Percentiles rank a stretch among this genome's conserved stretches.
Evolutionary conservation across 352 stramenopile species (phyloP).

Genomic region (Globisporangium apiculatum): DNA sequence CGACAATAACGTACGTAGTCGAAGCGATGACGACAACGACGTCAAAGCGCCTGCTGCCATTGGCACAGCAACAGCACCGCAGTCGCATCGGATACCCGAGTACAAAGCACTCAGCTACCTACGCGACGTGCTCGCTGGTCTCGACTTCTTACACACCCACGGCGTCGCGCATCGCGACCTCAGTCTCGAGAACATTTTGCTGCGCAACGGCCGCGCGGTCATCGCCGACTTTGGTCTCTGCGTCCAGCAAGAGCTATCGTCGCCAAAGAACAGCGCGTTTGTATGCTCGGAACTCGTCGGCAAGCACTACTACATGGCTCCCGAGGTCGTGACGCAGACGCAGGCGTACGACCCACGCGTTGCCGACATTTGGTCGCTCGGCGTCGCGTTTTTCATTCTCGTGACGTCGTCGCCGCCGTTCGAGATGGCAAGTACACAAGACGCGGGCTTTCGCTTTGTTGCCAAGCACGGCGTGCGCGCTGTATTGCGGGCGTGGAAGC

Average conservation of each 20-base stretch:
- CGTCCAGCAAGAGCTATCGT: conserved; percentile 35
- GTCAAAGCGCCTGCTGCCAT: background rate
- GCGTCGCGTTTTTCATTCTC: conserved; percentile 93
- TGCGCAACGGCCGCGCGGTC: conserved; percentile 51
- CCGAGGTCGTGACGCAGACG: conserved; percentile 79
- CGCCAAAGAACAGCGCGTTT: conserved; percentile 27
- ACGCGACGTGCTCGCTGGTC: conserved; percentile 54
- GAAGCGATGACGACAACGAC: too few relatives aligned
- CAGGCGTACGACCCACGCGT: conserved; percentile 88
- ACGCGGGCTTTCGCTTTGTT: conserved; percentile 86
- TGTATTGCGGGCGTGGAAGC: conserved; percentile 63
- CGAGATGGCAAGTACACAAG: conserved; percentile 74
- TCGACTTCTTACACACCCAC: conserved; percentile 56
- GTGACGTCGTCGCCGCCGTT: conserved; percentile 91
- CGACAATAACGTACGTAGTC: too few relatives aligned
- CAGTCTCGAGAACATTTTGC: conserved; percentile 96
- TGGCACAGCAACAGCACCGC: conserved; percentile 1
- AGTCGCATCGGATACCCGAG: conserved; percentile 29
- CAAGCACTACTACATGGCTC: conserved; percentile 97
- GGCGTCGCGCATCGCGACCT: conserved; percentile 91
- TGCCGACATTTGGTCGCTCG: conserved; percentile 91
- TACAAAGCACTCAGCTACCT: conserved; percentile 46
- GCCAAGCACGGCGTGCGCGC: conserved; percentile 61
- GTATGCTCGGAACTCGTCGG: conserved; percentile 61
- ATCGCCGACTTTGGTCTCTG: conserved; percentile 72